Evolutionary conservation across 495 filamentous ascomycete species (phyloP), one percentile per base, ranked within the genome.

Genomic region (Monascus purpureus): DNA sequence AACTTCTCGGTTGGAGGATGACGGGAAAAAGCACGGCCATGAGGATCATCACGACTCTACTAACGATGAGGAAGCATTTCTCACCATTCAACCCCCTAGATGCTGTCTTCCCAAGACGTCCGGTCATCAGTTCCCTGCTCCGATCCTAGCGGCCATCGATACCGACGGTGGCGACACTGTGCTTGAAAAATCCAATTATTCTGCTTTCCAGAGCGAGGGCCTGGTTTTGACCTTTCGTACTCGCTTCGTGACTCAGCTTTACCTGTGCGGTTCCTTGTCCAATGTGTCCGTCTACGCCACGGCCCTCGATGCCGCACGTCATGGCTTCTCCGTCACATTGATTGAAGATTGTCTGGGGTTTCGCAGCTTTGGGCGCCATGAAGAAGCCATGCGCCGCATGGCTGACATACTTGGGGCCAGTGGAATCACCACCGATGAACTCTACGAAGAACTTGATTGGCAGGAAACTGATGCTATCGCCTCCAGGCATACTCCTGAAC

Each of bases 221-320:
- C 65, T 93, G 11, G 66, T 95, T 14, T 58, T 77, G 24, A 66
- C 70, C 6, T 61, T 93, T 28, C 75, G 85, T 9, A 70, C 72
- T 4, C 77, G 72, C 13, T 75, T 97, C 26, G 71, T 95, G 26
- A 95, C 85, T 1, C 80, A 94, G 45, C 54, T 97, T n/a, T 95
- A 81, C 47, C 68, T 97, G 4, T 93, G 85, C 43, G 90, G 90
- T 8, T 72, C 80, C n/a, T 60, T 88, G 22, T 86, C 81, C 9
- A 95, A 95, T 50, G 64, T 84, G 17, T 86, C 85, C 14, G 75
- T 96, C 17, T 90, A 86, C 46, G 90, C 90, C 6, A 97, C 90
- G 1, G 88, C 85, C 14, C 60, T 93, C 29, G 90, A 95, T 45
- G 90, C 90, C 1, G 88, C 82, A 0, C 72, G 74, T 11, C 77